phyloP scores from a whole-genome alignment of 1,284 basidiomycete species.

The Papiliotrema flavescens region DNA sequence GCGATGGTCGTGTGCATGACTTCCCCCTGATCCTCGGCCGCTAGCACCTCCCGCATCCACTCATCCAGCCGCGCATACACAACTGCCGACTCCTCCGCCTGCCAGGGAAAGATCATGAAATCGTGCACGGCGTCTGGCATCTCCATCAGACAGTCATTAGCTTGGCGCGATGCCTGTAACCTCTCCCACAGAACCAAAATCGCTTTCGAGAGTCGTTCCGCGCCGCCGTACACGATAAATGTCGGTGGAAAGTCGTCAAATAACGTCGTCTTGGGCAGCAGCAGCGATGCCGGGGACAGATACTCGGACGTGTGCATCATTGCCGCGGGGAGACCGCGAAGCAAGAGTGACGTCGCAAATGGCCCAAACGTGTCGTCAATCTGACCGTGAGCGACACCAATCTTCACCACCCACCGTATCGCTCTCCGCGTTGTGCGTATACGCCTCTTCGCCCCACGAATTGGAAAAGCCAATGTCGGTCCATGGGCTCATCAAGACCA shows the following conservation, averaged over 20 bases:
- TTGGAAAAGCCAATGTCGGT: conserved; percentile 53
- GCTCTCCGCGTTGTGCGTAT: conserved; percentile 26
- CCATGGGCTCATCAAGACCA: conserved; percentile 62
- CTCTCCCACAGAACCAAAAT: conserved; percentile 32
- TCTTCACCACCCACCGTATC: conserved; percentile 26
- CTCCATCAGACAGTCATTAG: conserved; percentile 21
- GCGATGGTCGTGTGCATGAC: conserved; percentile 9
- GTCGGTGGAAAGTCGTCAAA: conserved; percentile 37
- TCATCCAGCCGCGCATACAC: conserved; percentile 35
- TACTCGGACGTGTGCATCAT: conserved; percentile 35
- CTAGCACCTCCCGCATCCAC: conserved; percentile 36
- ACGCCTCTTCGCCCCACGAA: conserved; percentile 32
- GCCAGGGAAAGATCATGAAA: conserved; percentile 45
- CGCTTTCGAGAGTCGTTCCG: conserved; percentile 36
- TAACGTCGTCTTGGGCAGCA: conserved; percentile 17
- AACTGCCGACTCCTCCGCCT: conserved; percentile 31
- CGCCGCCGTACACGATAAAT: conserved; percentile 39
- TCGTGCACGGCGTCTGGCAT: conserved; percentile 39
- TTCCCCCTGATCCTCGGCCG: conserved; percentile 5
- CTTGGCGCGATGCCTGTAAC: conserved; percentile 19
- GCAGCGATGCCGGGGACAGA: conserved; percentile 35
- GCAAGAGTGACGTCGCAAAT: conserved; percentile 39
- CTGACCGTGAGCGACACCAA: not conserved
- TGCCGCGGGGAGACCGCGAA: conserved; percentile 30
- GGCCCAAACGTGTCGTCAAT: conserved; percentile 44